Evolutionary conservation across 768 basidiomycete genomes (phyloP).

Genomic region (Clitopilus hobsonii): DNA sequence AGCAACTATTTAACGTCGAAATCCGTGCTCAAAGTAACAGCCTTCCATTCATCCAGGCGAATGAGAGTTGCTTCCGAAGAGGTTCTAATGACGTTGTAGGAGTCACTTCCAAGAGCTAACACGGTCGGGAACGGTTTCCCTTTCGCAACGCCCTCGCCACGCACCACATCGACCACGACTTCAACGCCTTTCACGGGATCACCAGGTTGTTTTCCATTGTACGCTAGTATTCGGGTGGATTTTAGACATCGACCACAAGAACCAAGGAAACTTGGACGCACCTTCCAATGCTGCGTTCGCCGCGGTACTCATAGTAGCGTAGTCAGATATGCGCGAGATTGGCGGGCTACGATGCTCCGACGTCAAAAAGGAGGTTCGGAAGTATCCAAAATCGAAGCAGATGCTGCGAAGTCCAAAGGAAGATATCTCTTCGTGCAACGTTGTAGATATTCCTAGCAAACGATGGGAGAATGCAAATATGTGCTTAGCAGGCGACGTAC

Average conservation of each 20-base stretch:
- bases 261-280: conserved; percentile 4
- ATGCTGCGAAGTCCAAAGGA: conserved; percentile 31
- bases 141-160: conserved; percentile 34
- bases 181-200: conserved; percentile 21
- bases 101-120: conserved; percentile 18
- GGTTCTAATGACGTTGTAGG: conserved; percentile 5
- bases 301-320: conserved; percentile 15
- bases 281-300: conserved; percentile 19
- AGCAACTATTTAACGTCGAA: background rate
- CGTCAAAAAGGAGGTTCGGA: conserved; percentile 27
- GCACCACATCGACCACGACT: conserved; percentile 23
- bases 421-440: conserved; percentile 30
- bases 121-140: conserved; percentile 34
- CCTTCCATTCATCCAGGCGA: conserved; percentile 18
- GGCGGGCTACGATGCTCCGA: conserved; percentile 19
- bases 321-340: conserved; percentile 25
- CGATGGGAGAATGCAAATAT: background rate
- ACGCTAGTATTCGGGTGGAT: background rate
- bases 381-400: conserved; percentile 33
- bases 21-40: conserved; percentile 13
- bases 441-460: conserved; percentile 22
- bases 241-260: background rate
- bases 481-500: conserved; percentile 7
- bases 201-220: conserved; percentile 15
- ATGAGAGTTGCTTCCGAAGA: conserved; percentile 7